Percentiles rank a stretch among this genome's conserved stretches.
phyloP scores from a whole-genome alignment of 2,329 filamentous ascomycete genomes.

The Nemania sp. region DNA sequence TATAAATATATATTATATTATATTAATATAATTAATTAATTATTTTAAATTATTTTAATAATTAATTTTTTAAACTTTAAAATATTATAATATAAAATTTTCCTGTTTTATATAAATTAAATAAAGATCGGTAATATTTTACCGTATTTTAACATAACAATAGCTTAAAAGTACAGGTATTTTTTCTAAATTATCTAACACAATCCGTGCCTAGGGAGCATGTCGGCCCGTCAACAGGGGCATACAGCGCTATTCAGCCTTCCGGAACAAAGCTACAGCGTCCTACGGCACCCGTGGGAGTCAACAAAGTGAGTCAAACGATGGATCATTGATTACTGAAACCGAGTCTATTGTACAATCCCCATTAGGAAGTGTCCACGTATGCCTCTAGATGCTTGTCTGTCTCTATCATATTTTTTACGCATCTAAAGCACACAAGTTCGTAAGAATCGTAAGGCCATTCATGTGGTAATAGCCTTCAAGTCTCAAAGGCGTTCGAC shows the following conservation, averaged over 20 bases:
- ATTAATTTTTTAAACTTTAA: not conserved
- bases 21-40: not conserved
- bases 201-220: no score
- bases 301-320: no score
- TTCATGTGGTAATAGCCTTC: slow-evolving; percentile 18
- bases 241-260: no score
- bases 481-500: slow-evolving; percentile 26
- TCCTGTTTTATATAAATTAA: no score
- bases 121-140: no score
- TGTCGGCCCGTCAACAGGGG: no score
- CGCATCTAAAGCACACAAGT: slow-evolving; percentile 34
- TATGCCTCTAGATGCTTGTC: slow-evolving; percentile 37
- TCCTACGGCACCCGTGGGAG: no score
- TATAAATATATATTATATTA: not conserved
- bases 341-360: slow-evolving; percentile 42
- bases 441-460: slow-evolving; percentile 26
- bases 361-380: slow-evolving; percentile 32
- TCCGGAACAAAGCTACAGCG: no score
- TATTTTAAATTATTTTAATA: not conserved
- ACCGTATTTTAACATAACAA: no score
- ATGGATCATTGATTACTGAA: slow-evolving; percentile 11
- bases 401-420: slow-evolving; percentile 37
- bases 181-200: no score
- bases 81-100: no score
- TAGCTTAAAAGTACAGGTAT: not conserved